Conservation (phyloP, 148 eudicot genomes). For the Nepenthes mirabilis region DNA sequence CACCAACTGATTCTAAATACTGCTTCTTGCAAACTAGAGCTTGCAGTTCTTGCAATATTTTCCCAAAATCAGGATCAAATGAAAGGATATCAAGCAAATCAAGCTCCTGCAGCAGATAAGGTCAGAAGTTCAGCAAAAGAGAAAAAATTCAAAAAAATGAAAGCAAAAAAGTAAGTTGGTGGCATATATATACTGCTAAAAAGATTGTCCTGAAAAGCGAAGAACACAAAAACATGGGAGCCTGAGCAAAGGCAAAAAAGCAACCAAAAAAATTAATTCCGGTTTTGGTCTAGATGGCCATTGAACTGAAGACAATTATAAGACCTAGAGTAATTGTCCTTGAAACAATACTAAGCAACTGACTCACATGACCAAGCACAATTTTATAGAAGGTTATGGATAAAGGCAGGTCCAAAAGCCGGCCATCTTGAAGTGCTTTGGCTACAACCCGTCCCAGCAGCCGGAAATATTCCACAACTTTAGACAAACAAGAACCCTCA, state of each 20-base stretch:
- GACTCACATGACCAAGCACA: conserved; percentile 70
- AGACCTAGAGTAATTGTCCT: neutral
- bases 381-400: conserved; percentile 84
- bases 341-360: neutral
- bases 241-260: too few species aligned
- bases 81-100: conserved; percentile 89
- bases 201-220: too few species aligned
- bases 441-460: conserved; percentile 93
- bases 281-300: too few species aligned
- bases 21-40: conserved; percentile 71
- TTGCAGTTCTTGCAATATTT: conserved; percentile 78
- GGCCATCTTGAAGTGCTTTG: conserved; percentile 98
- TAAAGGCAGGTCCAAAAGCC: conserved; percentile 81
- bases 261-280: too few species aligned
- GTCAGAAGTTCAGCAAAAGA: neutral
- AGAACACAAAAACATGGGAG: too few species aligned
- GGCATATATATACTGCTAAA: too few species aligned
- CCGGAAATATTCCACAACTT: conserved; percentile 63
- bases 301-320: neutral
- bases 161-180: neutral
- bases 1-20: conserved; percentile 65
- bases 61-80: conserved; percentile 81
- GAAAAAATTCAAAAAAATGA: neutral
- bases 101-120: conserved; percentile 56
- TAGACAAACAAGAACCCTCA: conserved; percentile 55